Percentiles rank a stretch among this genome's conserved stretches.
These are phyloP conservation scores for Acanthamoeba triangularis DNA, from an alignment of 208 protist genomes.

Conservation along the genomic window DNA sequence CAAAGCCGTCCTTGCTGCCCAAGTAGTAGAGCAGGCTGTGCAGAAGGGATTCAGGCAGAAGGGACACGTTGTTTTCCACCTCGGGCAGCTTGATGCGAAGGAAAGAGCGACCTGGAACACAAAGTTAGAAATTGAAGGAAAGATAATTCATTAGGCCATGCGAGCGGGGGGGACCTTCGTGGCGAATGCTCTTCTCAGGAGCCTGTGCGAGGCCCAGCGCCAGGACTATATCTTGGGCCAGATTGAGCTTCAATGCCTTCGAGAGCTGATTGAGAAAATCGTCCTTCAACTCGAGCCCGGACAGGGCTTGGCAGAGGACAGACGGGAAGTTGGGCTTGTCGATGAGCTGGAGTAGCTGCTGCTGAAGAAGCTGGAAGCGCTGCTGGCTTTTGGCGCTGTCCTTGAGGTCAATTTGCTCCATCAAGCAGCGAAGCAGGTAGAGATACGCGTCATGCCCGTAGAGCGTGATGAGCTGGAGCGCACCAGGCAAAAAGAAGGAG, in stretches of 20 bases:
- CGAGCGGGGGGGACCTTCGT: constrained; percentile 18
- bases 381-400: constrained; percentile 80
- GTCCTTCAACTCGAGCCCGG: constrained; percentile 72
- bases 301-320: constrained; percentile 83
- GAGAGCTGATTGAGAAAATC: constrained; percentile 25
- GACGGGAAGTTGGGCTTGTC: constrained; percentile 84
- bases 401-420: constrained; percentile 86
- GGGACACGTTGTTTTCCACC: constrained; percentile 5
- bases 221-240: constrained; percentile 73
- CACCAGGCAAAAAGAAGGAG: background rate
- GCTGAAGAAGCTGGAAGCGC: constrained; percentile 83
- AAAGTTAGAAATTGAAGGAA: background rate
- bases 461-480: constrained; percentile 81
- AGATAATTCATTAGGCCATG: background rate
- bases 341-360: constrained; percentile 81
- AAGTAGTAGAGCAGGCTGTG: constrained; percentile 57
- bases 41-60: background rate
- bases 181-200: constrained; percentile 69
- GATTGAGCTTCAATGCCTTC: constrained; percentile 32
- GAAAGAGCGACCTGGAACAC: constrained; percentile 39
- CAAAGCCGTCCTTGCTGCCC: constrained; percentile 47
- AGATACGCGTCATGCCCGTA: constrained; percentile 89
- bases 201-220: constrained; percentile 71
- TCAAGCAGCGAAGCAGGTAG: constrained; percentile 82
- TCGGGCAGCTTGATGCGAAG: constrained; percentile 51